Base-by-base conservation (phyloP, 768 basidiomycete genomes). In the Agaricus sinodeliciosus region DNA sequence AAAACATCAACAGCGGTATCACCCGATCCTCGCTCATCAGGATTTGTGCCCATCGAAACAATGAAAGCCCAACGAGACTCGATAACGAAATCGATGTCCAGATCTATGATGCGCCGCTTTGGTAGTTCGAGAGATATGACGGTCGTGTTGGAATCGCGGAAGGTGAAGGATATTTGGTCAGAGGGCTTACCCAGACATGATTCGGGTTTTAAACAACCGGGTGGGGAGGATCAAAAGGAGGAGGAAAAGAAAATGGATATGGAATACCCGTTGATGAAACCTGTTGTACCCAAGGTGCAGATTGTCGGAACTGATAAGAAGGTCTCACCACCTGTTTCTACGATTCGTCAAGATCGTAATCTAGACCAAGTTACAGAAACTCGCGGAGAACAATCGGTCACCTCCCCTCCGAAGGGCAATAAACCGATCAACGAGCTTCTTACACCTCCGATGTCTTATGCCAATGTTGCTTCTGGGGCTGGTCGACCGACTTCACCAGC, bases 11-110 rank as follows among this genome's bases (percentile, higher is more conserved):
- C 44, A 16, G 48, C 46, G 25, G 49, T 52, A 25, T 65, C 71
- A 0, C 85, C 86, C 0, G 83, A 88, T 62, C 84, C 85, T 25
- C 81, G 86, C 2, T 89, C 86, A 1, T 87, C 85, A 47, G 87
- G 86, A 1, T 90, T 90, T 59, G 73, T 87, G 16, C 81, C 86
- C 0, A 77, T 88, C 11, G 73, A 76, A 4, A 78, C 79, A 0
- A 43, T 54, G 36, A 27, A 42, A 13, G 39, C 71, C 45, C 78
- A 76, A 49, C 67, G 70, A 44, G 72, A 73, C 39, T 65, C 70
- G 0, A 61, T 69, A 9, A 48, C 52, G 8, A 41, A 42, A 8
- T 16, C 52, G 8, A 47, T 42, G 52, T n/a, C 45, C 12, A 46
- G 43, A n/a, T 42, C 52, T 22, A 25, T 48, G 13, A 34, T 54